Evolutionary conservation across 805 yeast genomes (phyloP).

Genomic region (Barnettozyma botsteinii): DNA sequence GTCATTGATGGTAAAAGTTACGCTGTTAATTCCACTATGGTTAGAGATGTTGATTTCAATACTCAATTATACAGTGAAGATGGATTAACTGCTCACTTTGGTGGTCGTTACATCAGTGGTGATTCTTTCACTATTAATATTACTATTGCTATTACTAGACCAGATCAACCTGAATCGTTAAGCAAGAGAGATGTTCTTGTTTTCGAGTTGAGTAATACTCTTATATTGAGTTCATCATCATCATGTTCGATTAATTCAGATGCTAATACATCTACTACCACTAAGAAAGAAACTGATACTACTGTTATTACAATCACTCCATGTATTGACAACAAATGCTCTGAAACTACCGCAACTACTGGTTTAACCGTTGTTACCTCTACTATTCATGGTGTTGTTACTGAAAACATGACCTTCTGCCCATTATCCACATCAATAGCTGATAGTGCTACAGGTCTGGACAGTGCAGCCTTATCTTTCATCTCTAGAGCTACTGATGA

Average conservation of each 20-base stretch:
- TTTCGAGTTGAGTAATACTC: slow-evolving; percentile 5
- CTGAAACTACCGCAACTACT: background rate
- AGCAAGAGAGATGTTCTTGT: slow-evolving; percentile 8
- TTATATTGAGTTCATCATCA: slow-evolving; percentile 1
- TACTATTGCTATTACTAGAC: slow-evolving; percentile 9
- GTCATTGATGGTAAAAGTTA: background rate
- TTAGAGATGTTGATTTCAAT: background rate
- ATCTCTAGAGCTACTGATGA: too few relatives aligned
- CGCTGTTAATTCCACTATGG: background rate
- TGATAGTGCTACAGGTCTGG: too few relatives aligned
- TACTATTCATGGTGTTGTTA: background rate
- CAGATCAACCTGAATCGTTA: slow-evolving; percentile 14
- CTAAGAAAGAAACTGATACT: too few relatives aligned
- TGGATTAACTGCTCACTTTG: slow-evolving; percentile 1
- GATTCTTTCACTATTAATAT: slow-evolving; percentile 1
- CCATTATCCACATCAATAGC: too few relatives aligned
- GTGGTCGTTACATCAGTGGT: slow-evolving; percentile 3
- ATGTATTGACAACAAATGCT: background rate
- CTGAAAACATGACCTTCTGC: background rate
- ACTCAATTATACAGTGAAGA: background rate
- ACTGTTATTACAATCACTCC: background rate
- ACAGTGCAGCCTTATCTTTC: too few relatives aligned
- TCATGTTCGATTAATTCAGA: too few relatives aligned
- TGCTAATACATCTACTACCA: too few relatives aligned
- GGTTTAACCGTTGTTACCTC: background rate